A percentile compares a stretch with the other conserved stretches of the same genome.
Conservation (phyloP, 495 filamentous ascomycete species). For the Cercophora samala region DNA sequence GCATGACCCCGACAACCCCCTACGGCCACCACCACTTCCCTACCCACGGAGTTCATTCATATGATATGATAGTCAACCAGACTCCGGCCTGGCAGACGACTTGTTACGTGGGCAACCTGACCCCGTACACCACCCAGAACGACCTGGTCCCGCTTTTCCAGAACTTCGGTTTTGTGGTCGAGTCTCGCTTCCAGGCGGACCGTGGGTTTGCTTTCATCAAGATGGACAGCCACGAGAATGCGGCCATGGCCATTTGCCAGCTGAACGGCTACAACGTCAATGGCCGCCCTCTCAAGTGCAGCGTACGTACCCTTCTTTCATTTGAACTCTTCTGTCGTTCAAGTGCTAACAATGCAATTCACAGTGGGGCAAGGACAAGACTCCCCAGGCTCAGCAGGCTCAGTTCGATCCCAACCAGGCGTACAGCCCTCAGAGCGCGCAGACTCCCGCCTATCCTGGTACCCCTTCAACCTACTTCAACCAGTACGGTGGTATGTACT, state of each 20-base stretch:
- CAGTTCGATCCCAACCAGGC: constrained; percentile 77
- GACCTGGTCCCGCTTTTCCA: constrained; percentile 95
- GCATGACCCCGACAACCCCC: constrained; percentile 95
- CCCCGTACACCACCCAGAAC: constrained; percentile 94
- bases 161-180: constrained; percentile 95
- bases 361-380: constrained; percentile 99
- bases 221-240: constrained; percentile 98
- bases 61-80: constrained; percentile 95
- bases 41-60: constrained; percentile 92
- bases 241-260: constrained; percentile 97
- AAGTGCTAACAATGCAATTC: constrained; percentile 28
- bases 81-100: constrained; percentile 99
- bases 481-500: constrained; percentile 73
- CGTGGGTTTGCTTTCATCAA: constrained; percentile 98
- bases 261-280: constrained; percentile 97
- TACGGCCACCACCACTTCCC: constrained; percentile 98
- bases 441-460: constrained; percentile 59
- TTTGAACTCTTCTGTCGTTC: neutral
- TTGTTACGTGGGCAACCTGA: constrained; percentile 96
- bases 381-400: constrained; percentile 67
- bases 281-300: constrained; percentile 95
- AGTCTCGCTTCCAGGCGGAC: constrained; percentile 97
- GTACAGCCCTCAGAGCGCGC: constrained; percentile 63
- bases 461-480: constrained; percentile 86
- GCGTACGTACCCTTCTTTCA: constrained; percentile 51